Evolutionary conservation across 2,329 filamentous ascomycete species (phyloP).

Genomic region (Curvularia hawaiiensis): DNA sequence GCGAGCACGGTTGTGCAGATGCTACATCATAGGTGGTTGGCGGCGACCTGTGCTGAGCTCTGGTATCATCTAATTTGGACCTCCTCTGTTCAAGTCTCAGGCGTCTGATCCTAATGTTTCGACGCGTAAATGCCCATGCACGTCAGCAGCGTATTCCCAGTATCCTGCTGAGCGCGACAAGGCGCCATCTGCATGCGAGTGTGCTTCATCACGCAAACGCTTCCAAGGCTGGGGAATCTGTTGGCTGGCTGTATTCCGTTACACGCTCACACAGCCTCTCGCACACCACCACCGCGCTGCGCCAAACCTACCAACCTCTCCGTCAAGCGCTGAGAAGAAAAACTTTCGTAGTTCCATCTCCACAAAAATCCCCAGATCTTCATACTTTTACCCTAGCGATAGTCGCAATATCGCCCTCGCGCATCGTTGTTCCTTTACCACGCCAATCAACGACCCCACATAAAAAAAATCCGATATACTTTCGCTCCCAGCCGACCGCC

Average conservation of each 20-base stretch:
- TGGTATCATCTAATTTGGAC: not conserved
- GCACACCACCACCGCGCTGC: not conserved
- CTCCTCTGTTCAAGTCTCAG: not conserved
- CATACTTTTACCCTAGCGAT: not conserved
- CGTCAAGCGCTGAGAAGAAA: not conserved
- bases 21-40: slow-evolving; percentile 12
- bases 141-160: slow-evolving; percentile 13
- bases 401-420: not conserved
- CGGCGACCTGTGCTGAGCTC: not conserved
- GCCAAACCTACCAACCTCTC: not conserved
- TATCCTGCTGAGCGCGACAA: slow-evolving; percentile 26
- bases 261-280: not conserved
- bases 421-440: not conserved
- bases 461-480: not conserved
- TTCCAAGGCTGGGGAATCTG: not conserved
- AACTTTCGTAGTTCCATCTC: not conserved
- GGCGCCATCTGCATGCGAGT: slow-evolving; percentile 32
- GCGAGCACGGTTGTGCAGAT: slow-evolving; percentile 4
- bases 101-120: slow-evolving; percentile 24
- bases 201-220: slow-evolving; percentile 3
- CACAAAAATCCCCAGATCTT: not conserved
- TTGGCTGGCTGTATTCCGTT: not conserved
- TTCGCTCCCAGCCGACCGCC: not conserved
- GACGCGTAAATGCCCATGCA: slow-evolving; percentile 23
- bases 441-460: not conserved